Base-by-base conservation (phyloP, 805 yeast genomes). In the Ogataea ganodermae region DNA sequence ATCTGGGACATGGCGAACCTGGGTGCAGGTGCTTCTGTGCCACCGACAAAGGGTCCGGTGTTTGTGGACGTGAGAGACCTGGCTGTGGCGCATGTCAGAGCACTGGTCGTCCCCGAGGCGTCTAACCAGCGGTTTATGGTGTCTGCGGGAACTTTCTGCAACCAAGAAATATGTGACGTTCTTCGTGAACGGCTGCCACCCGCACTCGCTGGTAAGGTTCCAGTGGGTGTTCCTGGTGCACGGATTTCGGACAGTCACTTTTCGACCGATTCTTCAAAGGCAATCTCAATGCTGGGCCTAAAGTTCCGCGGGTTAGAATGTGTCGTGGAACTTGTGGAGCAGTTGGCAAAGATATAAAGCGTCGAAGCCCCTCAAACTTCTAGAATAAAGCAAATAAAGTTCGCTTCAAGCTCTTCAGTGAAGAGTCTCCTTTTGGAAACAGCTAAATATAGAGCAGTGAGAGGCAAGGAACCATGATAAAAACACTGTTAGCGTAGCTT, bases 51-150 rank as follows among this genome's bases (percentile, higher is more conserved):
- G 47, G 64, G 62, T 4, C 65, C 65, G 2, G 71, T 67, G 2
- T 68, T 58, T 53, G 62, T 70, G 18, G 76, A 72, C 49, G 75
- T 72, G 3, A 52, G 76, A 44, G 75, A 71, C 49, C 61, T 76
- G 44, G 72, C 78, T 17, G 72, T 73, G 45, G 63, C 65, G n/a
- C 61, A 72, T 40, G 67, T 70, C 32, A 69, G 69, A 23, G 63
- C 54, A 30, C 58, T 59, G 52, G 45, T 66, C 47, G 45, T 56
- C 56, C 61, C 60, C 6, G 56, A 58, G 17, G 65, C 65, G 21
- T 59, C 66, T 6, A 60, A 58, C 46, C 59, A 67, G 40, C 58
- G 72, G 52, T 68, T 53, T 39, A 49, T 64, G 49, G 50, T 65
- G 16, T 57, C 63, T 32, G 68, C 68, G 2, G 68, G 68, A 1